Conservation (phyloP, 1,284 basidiomycete genomes). For the Agaricales sp. region DNA sequence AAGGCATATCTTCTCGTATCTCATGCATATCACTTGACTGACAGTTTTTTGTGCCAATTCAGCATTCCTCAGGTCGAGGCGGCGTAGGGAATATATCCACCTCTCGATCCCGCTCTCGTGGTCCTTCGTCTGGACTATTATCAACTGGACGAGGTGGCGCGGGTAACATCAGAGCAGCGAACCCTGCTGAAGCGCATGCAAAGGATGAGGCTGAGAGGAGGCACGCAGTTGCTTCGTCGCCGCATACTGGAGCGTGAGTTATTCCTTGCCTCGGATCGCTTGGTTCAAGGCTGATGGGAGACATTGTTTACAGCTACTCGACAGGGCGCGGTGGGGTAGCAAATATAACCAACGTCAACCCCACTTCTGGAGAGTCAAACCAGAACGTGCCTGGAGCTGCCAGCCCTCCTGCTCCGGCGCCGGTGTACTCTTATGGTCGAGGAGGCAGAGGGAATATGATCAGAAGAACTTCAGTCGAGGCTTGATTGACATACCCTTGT, state of each 20-base stretch:
- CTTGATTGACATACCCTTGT: not conserved
- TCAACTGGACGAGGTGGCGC: conserved; percentile 3
- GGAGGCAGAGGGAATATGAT: not conserved
- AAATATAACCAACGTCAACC: not conserved
- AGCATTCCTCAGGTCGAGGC: not conserved
- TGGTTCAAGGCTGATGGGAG: not conserved
- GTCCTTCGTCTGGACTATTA: not conserved
- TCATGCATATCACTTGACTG: not conserved
- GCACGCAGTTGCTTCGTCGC: not conserved
- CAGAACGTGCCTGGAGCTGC: not conserved
- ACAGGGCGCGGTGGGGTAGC: not conserved
- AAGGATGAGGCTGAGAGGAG: not conserved
- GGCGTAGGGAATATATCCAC: not conserved
- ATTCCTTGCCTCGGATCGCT: too few relatives aligned
- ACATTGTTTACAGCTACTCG: not conserved
- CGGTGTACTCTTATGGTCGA: not conserved
- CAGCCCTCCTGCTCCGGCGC: not conserved
- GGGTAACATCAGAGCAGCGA: not conserved
- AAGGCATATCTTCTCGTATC: not conserved
- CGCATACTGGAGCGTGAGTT: too few relatives aligned
- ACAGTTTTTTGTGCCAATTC: not conserved
- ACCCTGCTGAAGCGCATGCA: not conserved
- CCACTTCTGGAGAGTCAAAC: not conserved
- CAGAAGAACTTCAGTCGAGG: not conserved
- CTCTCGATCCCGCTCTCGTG: not conserved